Base-by-base conservation (phyloP, 2,329 filamentous ascomycete genomes). In the Phaeosphaeria sp. region DNA sequence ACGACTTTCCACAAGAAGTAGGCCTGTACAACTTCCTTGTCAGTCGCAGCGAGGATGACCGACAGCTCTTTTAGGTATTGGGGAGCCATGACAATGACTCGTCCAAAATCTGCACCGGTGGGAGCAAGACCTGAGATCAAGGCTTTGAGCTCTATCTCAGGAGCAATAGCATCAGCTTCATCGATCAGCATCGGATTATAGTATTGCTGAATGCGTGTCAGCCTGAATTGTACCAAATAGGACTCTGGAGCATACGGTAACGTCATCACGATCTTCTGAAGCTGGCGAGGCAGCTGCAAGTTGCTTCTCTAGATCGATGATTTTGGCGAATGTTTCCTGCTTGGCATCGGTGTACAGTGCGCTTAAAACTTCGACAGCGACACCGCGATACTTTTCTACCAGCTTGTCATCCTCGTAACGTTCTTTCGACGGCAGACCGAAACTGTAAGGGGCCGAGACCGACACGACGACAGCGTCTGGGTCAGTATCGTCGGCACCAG, bases 1-100 rank as follows among this genome's bases (percentile, higher is more conserved):
- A 90, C 82, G 15, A 84, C 74, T 64, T 89, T 88, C 88, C 88
- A 90, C 22, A 85, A 73, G 58, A 90, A 81, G 67, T 87, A 91
- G n/a, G 81, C 79, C 59, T 87, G 82, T 2, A 91, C 69, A 0
- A 85, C 82, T 43, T 87, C 83, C 50, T 81, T 79, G 0, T 84
- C 73, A 1, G 85, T 85, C 2, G 82, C 75, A 1, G 80, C 73
- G 20, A 92, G 66, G 39, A 89, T 84, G 1, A 77, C 69, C 6
- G 86, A 84, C 1, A 90, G 70, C 7, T 84, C 83, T 50, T 84
- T 80, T 65, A 90, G 78, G 65, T 90, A 90, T 1, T 82, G 77
- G 0, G 88, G 87, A 0, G 86, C 85, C 20, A 80, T 79, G 25
- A 89, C 80, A 62, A 90, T 86, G 55, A 90, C 73, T 15, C 81